These are phyloP conservation scores for Tylopilus felleus DNA, from an alignment of 768 basidiomycete species.

Conservation along the genomic window DNA sequence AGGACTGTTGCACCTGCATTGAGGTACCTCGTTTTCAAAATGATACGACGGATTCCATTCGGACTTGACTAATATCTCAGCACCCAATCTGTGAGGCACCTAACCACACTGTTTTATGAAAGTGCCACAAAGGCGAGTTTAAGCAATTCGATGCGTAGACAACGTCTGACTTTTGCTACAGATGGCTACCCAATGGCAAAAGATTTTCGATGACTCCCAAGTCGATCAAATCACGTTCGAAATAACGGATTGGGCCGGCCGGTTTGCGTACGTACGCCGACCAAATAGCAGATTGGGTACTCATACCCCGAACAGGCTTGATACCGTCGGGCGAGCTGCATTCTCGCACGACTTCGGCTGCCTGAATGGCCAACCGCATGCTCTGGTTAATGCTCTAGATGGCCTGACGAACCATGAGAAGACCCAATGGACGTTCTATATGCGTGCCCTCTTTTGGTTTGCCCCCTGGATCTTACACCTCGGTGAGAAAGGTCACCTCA, in stretches of 20 bases:
- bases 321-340: constrained; percentile 58
- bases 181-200: constrained; percentile 50
- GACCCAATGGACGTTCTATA: constrained; percentile 55
- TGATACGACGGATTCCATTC: not conserved
- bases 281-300: not conserved
- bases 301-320: constrained; percentile 39
- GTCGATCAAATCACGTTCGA: constrained; percentile 47
- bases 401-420: constrained; percentile 61
- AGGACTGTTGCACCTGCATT: constrained; percentile 53
- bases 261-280: constrained; percentile 51
- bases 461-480: constrained; percentile 53
- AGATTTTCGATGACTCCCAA: constrained; percentile 40
- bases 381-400: constrained; percentile 51
- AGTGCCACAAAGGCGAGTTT: constrained; percentile 41
- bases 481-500: constrained; percentile 58
- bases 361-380: constrained; percentile 46
- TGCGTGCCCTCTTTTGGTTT: constrained; percentile 61
- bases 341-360: constrained; percentile 62
- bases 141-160: not conserved
- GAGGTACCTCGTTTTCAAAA: constrained; percentile 36
- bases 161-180: constrained; percentile 13
- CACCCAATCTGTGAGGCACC: constrained; percentile 49
- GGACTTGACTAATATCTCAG: constrained; percentile 26
- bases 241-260: constrained; percentile 55
- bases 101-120: constrained; percentile 52